Conservation (phyloP, 1,284 basidiomycete species). For the Earliella scabrosa region DNA sequence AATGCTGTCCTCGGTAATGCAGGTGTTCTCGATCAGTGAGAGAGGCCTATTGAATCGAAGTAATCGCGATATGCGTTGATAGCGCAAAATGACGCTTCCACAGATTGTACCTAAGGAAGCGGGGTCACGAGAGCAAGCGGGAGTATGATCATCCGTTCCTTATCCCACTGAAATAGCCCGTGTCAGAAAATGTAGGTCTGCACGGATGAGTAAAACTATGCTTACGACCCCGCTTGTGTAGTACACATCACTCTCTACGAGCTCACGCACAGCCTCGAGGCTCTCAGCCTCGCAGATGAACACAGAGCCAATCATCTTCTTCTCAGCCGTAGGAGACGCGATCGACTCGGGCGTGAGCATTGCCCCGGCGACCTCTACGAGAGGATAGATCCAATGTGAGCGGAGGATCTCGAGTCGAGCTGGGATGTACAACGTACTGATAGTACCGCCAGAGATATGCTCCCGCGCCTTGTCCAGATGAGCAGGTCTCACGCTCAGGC, state of each 20-base stretch:
- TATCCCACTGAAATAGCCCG: no score
- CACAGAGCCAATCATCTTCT: conserved; percentile 35
- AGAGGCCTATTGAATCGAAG: no score
- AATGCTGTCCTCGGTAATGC: no score
- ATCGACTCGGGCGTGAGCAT: conserved; percentile 32
- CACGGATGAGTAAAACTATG: not conserved
- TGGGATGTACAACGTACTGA: conserved; percentile 31
- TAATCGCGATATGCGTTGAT: no score
- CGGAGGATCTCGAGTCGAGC: not conserved
- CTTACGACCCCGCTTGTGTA: conserved; percentile 36
- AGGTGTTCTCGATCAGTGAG: no score
- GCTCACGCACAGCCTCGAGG: conserved; percentile 30
- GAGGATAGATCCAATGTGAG: not conserved
- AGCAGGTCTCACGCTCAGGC: conserved; percentile 36
- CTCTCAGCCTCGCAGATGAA: conserved; percentile 35
- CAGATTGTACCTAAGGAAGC: no score
- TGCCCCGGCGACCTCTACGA: conserved; percentile 28
- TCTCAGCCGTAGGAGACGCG: conserved; percentile 21
- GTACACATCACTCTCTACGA: conserved; percentile 36
- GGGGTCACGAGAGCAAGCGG: no score
- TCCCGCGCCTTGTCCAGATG: conserved; percentile 36
- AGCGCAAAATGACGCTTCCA: no score
- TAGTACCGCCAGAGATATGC: conserved; percentile 24
- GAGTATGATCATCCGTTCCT: no score
- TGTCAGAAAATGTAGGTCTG: no score